Base-by-base conservation (phyloP, 805 yeast genomes). In the Scheffersomyces coipomensis region DNA sequence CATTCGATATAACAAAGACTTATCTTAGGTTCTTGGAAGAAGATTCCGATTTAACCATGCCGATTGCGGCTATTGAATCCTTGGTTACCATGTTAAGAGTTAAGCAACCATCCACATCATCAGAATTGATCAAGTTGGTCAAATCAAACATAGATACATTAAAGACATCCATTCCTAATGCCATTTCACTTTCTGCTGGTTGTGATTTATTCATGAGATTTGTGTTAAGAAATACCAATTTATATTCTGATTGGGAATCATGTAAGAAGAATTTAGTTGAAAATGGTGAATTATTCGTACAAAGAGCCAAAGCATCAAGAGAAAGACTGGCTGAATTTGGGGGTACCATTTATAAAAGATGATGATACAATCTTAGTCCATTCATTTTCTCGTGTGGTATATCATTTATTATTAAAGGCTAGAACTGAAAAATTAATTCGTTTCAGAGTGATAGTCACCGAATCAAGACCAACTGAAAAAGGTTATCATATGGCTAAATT, bases 11-110 rank as follows among this genome's bases (percentile, higher is more conserved):
- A 50, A 88, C 83, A 33, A 73, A 79, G 51, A 79, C 91, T 0
- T 93, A 93, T 58, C 73, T 88, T 42, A 76, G 78, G 57, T 89
- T 88, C 60, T 71, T 93, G 46, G 79, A 78, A 49, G 96, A 89
- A 36, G 97, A 93, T 64, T 75, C 87, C n/a, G 98, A 93, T 41
- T 87, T 93, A 81, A 90, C 99, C 5, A 93, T 90, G 97, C 99
- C 99, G 1, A 88, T 93, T 24, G 99, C 99, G 31, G 99, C 99
- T 25, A 93, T 93, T 55, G 98, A 93, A 68, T 81, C 96, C 10
- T 71, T 93, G 33, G 96, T 93, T 19, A 85, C 93, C 7, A 76
- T 93, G 64, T 66, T 91, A 21, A 76, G 83, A 47, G 79, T 83
- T 35, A 83, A 88, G 51, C 89, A 88, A 58, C 97, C 99, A 6